These are phyloP conservation scores for Breynia disticha DNA, from an alignment of 441 rosid species.

Conservation along the genomic window DNA sequence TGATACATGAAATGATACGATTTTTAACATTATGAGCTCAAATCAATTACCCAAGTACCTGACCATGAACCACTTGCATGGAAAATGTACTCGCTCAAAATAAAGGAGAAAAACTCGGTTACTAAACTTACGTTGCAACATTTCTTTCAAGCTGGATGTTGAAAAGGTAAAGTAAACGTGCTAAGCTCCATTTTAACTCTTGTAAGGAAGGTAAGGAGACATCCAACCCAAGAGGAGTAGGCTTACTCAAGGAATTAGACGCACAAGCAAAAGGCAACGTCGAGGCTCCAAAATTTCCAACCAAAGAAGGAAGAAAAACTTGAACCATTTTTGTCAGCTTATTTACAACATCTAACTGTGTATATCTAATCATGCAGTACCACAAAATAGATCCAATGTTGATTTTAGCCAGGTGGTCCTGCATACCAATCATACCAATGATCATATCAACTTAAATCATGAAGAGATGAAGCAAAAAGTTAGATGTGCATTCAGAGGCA, in stretches of 20 bases:
- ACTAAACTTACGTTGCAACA: constrained; percentile 71
- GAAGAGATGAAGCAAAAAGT: too few relatives aligned
- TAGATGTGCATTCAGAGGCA: too few relatives aligned
- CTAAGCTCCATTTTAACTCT: constrained; percentile 62
- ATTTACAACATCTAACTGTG: constrained; percentile 23
- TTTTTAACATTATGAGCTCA: too few relatives aligned
- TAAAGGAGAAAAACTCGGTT: constrained; percentile 3
- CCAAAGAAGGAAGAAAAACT: constrained; percentile 25
- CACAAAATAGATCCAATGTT: constrained; percentile 35
- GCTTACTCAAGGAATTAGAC: constrained; percentile 70
- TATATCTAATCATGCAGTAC: constrained; percentile 30
- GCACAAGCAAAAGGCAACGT: constrained; percentile 60
- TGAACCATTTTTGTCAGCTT: constrained; percentile 28
- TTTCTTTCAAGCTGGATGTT: constrained; percentile 86
- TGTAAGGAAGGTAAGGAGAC: constrained; percentile 62
- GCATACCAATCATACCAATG: constrained; percentile 16
- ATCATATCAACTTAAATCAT: too few relatives aligned
- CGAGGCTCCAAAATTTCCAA: constrained; percentile 31
- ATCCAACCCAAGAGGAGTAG: constrained; percentile 67
- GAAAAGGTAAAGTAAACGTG: constrained; percentile 72
- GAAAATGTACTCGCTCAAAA: too few relatives aligned
- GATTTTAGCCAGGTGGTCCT: constrained; percentile 36
- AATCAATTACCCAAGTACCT: too few relatives aligned
- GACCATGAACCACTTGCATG: too few relatives aligned
- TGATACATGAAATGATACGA: background rate